Evolutionary conservation across 2,329 filamentous ascomycete genomes (phyloP), one percentile per base, ranked within the genome.

Genomic region (Epichloe aotearoae): DNA sequence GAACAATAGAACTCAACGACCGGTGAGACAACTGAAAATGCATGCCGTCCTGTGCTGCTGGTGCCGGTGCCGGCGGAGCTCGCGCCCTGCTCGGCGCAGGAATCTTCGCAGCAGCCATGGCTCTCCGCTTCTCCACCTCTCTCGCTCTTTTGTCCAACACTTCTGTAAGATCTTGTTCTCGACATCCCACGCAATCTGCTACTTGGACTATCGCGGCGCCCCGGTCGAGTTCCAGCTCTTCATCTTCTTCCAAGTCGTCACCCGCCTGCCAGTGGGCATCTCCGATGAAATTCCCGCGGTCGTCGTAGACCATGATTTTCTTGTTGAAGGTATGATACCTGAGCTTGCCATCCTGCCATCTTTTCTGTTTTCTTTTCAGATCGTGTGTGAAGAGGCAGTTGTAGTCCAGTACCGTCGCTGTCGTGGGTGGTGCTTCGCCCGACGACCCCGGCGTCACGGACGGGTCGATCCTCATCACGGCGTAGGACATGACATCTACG

Each of bases 301-400:
- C 82, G 64, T 95, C 89, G 59, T 93, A 91, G 6, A 94, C 86
- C 87, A 96, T 94, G 53, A 93, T 73, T 4, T 88, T 82, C 62
- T 83, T 87, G 70, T 96, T 96, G 77, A 95, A 95, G 1, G 86
- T 84, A 62, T 96, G 90, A 56, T 84, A 95, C 56, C 84, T 86
- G 54, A 96, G 77, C 48, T 82, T 82, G 37, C 91, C 90, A 82
- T 96, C 90, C 61, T 95, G 88, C 90, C 90, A 96, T 54, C 87
- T 76, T 65, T 96, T 96, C 58, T 88, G 83, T 69, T 96, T 96
- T 51, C 87, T 82, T 48, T 82, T 81, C 41, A 95, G 66, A 62
- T 96, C 90, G 62, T 87, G 81, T 2, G 89, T 94, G 67, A 87
- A 96, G 4, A 96, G 80, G 64, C 90, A 96, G 54, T 80, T 76